These are phyloP conservation scores for Leucogyrophana mollusca DNA, from an alignment of 768 basidiomycete species.

Conservation along the genomic window DNA sequence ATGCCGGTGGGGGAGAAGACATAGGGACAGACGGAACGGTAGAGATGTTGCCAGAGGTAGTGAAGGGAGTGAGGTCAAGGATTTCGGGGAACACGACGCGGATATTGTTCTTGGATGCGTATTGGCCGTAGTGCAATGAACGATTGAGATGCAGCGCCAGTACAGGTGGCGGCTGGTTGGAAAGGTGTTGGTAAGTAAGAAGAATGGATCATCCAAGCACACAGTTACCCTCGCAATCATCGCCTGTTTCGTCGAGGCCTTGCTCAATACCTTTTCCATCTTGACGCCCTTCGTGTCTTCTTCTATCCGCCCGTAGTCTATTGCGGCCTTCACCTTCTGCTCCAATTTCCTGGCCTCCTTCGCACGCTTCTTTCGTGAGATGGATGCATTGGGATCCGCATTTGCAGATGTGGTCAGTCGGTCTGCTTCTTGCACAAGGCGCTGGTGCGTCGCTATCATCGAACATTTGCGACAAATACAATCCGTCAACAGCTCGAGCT, in stretches of 20 bases:
- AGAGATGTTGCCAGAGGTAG: conserved; percentile 77
- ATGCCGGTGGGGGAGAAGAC: conserved; percentile 55
- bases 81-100: conserved; percentile 81
- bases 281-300: conserved; percentile 80
- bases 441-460: conserved; percentile 69
- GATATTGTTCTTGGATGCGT: conserved; percentile 81
- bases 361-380: conserved; percentile 73
- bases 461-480: conserved; percentile 94
- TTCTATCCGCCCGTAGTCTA: conserved; percentile 78
- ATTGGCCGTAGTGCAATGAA: conserved; percentile 77
- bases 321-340: conserved; percentile 52
- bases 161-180: conserved; percentile 72
- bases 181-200: conserved; percentile 15
- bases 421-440: conserved; percentile 62
- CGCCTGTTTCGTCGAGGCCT: conserved; percentile 83
- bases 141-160: conserved; percentile 91
- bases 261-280: conserved; percentile 73
- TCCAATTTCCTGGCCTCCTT: conserved; percentile 72
- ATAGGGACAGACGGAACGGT: conserved; percentile 68
- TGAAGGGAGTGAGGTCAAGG: conserved; percentile 87
- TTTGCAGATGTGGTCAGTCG: conserved; percentile 41
- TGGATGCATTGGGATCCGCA: conserved; percentile 45
- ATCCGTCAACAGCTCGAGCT: conserved; percentile 84
- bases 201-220: neutral
- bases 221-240: conserved; percentile 82